Evolutionary conservation across 768 basidiomycete species (phyloP), one percentile per base, ranked within the genome.

Genomic region (Podaxis sp.): DNA sequence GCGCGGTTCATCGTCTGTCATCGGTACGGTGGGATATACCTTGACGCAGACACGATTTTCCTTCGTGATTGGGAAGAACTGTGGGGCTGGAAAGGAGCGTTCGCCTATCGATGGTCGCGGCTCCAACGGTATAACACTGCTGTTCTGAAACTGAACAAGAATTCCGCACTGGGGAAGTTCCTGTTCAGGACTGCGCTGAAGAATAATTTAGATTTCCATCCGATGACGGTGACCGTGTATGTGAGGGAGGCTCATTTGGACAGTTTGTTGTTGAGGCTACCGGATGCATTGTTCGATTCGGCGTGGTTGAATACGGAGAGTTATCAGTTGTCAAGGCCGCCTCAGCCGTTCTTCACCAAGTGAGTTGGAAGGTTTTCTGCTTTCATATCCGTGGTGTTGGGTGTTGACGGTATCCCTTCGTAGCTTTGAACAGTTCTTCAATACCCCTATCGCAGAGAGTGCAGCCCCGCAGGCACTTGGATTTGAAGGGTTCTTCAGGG

Each of bases 1-100:
- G 96, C 94, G 17, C 89, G 96, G 24, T 99, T 99, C 74, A 88
- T 99, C 61, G 82, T 99, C n/a, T 95, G 93, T 65, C 93, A 99
- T 74, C 89, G 95, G 22, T 99, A 91, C 70, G 96, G 97, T 24
- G 96, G 96, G 13, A 91, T 95, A 54, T 99, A 99, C 72, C 87
- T 99, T 57, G 96, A 99, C 70, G 95, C 96, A 10, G 97, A 99
- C 72, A 98, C 95, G 8, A 86, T 99, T 66, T 87, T 99, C 68
- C 77, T 99, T 36, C 89, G 97, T 22, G 96, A 99, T 71, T 99
- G 97, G 97, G 96, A 97, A 72, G 96, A 99, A 67, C 79, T 99
- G 4, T 98, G 94, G 94, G 94, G 93, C 30, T 97, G 93, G 90
- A 87, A 89, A 68, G 96, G 96, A 41, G 95, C 95, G 17, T 99